Evolutionary conservation across 208 protist species (phyloP).

Genomic region (Crithidia thermophila): DNA sequence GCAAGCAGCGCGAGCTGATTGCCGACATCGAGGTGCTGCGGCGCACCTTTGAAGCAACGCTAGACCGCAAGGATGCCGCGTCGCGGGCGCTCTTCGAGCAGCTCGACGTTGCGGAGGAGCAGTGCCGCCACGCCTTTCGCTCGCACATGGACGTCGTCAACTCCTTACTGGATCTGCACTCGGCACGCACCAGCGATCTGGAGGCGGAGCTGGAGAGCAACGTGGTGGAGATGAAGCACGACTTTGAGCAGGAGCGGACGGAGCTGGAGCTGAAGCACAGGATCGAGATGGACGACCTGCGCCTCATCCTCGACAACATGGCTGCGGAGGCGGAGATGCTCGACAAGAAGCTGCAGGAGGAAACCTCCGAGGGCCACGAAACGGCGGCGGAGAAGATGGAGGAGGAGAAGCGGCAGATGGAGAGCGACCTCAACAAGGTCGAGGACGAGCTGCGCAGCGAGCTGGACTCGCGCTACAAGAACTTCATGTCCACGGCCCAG

Average conservation of each 20-base stretch:
- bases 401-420: constrained; percentile 91
- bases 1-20: constrained; percentile 93
- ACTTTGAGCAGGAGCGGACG: constrained; percentile 92
- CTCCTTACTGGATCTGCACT: constrained; percentile 90
- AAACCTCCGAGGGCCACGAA: constrained; percentile 84
- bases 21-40: constrained; percentile 89
- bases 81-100: constrained; percentile 90
- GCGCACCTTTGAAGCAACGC: constrained; percentile 88
- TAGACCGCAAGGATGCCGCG: constrained; percentile 95
- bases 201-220: constrained; percentile 93
- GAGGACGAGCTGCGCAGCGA: constrained; percentile 77
- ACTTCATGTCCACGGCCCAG: constrained; percentile 92
- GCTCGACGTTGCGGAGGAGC: constrained; percentile 93
- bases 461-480: constrained; percentile 88
- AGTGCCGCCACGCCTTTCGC: constrained; percentile 91
- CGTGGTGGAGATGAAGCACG: constrained; percentile 84
- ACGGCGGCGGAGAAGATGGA: constrained; percentile 93
- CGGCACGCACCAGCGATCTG: constrained; percentile 73
- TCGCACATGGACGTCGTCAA: constrained; percentile 93
- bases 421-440: constrained; percentile 69
- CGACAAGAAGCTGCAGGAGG: constrained; percentile 89
- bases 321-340: constrained; percentile 83
- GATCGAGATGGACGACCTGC: constrained; percentile 79
- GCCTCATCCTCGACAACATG: constrained; percentile 93
- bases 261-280: constrained; percentile 86